Evolutionary conservation across 177 flowering plant genomes (phyloP), one percentile per base, ranked within the genome.

Genomic region (Vitis hybrid): DNA sequence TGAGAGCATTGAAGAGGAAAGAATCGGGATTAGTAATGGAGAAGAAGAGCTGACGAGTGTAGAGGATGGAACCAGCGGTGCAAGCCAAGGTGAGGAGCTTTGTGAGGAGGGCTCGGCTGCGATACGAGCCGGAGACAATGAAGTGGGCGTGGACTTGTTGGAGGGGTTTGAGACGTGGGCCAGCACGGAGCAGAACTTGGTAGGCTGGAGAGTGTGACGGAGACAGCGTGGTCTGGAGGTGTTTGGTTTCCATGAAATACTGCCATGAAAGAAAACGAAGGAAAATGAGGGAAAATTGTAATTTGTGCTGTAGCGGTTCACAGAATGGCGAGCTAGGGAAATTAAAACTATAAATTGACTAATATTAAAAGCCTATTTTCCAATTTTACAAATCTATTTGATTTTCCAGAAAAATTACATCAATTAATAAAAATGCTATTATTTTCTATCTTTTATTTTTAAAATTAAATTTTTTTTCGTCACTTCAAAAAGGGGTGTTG

Each of bases 91-190:
- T 76, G 71, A 83, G 61, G 76, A 90, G 94, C 80, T 89, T 91
- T 52, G 93, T 91, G 81, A 86, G 79, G 63, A 88, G 87, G 48
- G 89, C 55, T 19, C 81, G 82, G 78, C 70, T 82, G 68, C 74
- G 78, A 72, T 76, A 84, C 61, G 73, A 65, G 15, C 91, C 85
- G 1, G 81, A 70, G 72, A 76, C 75, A 68, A 87, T 68, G 55
- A 91, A 65, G 63, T 80, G 86, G 50, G 86, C 85, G 50, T 91
- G 97, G 53, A 79, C 88, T 82, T 87, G 90, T 70, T 79, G 77
- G 54, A 88, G 88, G 10, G 72, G 83, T 50, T 73, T 70, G 56
- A 82, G 74, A 18, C 81, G 78, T 11, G 85, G 74, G 15, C 91
- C 93, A 13, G 93, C 89, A 52, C 50, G 76, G 52, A 86, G 54